Percentiles rank a stretch among this genome's conserved stretches.
Evolutionary conservation across 2,329 filamentous ascomycete species (phyloP).

Genomic region (Leptographium radiaticola): DNA sequence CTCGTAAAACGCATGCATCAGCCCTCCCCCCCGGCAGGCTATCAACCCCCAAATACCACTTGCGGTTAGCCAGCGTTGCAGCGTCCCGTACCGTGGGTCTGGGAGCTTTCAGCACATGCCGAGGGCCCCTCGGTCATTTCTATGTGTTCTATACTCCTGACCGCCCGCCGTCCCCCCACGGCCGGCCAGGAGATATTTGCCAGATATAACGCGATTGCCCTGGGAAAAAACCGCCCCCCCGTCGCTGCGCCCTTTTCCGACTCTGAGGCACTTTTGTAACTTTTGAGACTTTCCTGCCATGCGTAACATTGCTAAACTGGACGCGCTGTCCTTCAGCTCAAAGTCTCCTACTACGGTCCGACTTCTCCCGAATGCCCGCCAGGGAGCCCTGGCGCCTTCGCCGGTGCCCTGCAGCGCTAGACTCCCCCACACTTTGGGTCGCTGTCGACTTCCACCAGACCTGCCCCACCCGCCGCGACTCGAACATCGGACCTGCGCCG

Average conservation of each 20-base stretch:
- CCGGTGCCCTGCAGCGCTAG: not conserved
- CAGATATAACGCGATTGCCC: too few species aligned
- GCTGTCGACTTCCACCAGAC: not conserved
- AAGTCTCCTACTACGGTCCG: not conserved
- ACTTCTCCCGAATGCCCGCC: not conserved
- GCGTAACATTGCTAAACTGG: too few species aligned
- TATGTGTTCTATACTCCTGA: too few species aligned
- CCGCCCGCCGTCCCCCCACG: not conserved
- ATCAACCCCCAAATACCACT: not conserved
- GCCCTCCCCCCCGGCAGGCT: not conserved
- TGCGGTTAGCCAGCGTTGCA: slow-evolving; percentile 1
- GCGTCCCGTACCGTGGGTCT: slow-evolving; percentile 10
- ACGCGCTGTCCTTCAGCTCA: too few species aligned
- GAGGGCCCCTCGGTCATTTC: too few species aligned
- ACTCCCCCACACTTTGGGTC: not conserved
- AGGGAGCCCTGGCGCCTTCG: not conserved
- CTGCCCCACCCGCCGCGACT: too few species aligned
- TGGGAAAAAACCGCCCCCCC: too few species aligned
- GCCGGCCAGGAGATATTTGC: too few species aligned
- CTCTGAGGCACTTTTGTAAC: too few species aligned
- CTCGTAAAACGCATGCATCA: too few species aligned
- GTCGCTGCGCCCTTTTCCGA: not conserved
- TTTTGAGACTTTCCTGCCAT: too few species aligned
- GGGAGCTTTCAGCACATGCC: not conserved
- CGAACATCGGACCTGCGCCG: too few species aligned